These are phyloP conservation scores for Escallonia rubra DNA, from an alignment of 129 eudicot species.

Conservation along the genomic window DNA sequence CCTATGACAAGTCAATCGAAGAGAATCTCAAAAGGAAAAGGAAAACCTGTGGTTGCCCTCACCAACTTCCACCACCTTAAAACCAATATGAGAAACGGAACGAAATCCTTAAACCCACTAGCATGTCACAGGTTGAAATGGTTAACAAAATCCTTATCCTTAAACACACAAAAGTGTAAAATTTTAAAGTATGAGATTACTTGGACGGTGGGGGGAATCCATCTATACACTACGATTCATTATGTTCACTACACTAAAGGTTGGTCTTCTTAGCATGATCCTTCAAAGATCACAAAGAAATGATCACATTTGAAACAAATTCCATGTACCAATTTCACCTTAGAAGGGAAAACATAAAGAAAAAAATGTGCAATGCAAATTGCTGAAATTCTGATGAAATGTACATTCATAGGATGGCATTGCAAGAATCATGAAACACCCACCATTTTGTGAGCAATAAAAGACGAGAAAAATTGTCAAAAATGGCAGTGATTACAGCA, in stretches of 20 bases:
- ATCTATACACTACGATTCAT: no score
- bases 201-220: no score
- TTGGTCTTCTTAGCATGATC: not conserved
- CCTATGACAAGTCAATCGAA: conserved; percentile 8
- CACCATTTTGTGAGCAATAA: no score
- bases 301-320: not conserved
- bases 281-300: not conserved
- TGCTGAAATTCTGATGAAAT: not conserved
- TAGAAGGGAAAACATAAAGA: not conserved
- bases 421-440: no score
- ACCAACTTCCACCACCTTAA: not conserved
- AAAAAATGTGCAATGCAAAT: not conserved
- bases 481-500: not conserved
- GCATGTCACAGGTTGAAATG: not conserved
- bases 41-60: not conserved
- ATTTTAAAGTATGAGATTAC: no score
- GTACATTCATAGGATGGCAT: no score
- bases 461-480: no score
- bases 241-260: not conserved
- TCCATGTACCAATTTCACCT: not conserved
- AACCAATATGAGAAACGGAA: not conserved
- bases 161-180: not conserved
- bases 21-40: conserved; percentile 5
- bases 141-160: not conserved
- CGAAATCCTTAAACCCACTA: not conserved